A percentile compares a stretch with the other conserved stretches of the same genome.
Conservation (phyloP, 2,329 filamentous ascomycete species). For the Penicillium frequentans region DNA sequence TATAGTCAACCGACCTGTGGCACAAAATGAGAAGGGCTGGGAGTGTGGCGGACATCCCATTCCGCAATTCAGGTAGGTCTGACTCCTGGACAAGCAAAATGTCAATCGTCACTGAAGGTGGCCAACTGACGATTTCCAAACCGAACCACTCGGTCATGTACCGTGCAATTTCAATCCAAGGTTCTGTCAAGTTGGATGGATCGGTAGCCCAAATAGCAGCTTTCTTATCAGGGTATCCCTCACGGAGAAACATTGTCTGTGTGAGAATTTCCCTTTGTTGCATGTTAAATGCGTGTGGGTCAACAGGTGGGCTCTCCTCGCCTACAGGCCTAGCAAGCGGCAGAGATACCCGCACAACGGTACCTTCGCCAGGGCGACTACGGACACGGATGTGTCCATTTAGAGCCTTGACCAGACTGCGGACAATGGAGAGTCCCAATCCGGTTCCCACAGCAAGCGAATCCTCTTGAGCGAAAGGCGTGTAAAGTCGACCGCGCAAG, state of each 20-base stretch:
- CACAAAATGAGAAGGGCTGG: conserved; percentile 40
- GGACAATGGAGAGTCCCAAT: conserved; percentile 65
- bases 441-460: conserved; percentile 50
- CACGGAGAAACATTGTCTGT: conserved; percentile 26
- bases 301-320: conserved; percentile 23
- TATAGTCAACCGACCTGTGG: conserved; percentile 37
- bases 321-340: conserved; percentile 37
- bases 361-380: conserved; percentile 56
- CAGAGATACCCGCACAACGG: conserved; percentile 53
- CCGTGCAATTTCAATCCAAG: conserved; percentile 29
- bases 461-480: conserved; percentile 61
- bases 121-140: conserved; percentile 34
- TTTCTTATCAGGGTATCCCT: conserved; percentile 25
- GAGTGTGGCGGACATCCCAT: conserved; percentile 17
- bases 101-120: conserved; percentile 28
- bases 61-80: conserved; percentile 23
- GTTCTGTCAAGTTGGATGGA: conserved; percentile 14
- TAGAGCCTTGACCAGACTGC: conserved; percentile 59
- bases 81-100: conserved; percentile 37
- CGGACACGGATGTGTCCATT: conserved; percentile 60
- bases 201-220: conserved; percentile 32
- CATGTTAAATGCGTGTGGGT: conserved; percentile 16
- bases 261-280: conserved; percentile 25
- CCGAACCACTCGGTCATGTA: conserved; percentile 41
- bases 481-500: conserved; percentile 60